Percentiles rank a stretch among this genome's conserved stretches.
These are phyloP conservation scores for Ceratocystis harringtonii DNA, from an alignment of 2,329 filamentous ascomycete species.

Conservation along the genomic window DNA sequence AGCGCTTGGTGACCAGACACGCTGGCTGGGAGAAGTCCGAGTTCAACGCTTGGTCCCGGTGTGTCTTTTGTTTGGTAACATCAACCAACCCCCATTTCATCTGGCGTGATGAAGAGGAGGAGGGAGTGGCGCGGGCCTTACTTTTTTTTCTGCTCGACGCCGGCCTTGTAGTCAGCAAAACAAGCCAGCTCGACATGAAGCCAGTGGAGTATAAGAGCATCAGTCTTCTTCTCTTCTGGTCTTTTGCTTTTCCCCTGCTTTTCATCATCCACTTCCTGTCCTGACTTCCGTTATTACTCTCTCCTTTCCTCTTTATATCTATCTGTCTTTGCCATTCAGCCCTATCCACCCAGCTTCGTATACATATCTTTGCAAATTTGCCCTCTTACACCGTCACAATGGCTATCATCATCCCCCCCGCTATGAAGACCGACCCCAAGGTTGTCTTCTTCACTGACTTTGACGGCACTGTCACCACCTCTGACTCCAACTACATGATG, in stretches of 20 bases:
- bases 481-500: conserved; percentile 53
- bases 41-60: conserved; percentile 1
- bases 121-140: neutral
- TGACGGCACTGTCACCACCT: conserved; percentile 80
- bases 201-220: conserved; percentile 14
- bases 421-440: conserved; percentile 53
- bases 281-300: neutral
- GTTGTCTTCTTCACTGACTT: conserved; percentile 99
- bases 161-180: neutral
- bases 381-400: conserved; percentile 10
- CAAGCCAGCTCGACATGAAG: neutral
- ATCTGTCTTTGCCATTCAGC: neutral
- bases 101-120: neutral
- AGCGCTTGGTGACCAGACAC: neutral
- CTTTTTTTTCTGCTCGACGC: neutral
- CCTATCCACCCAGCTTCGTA: neutral
- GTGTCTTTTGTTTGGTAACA: conserved; percentile 3
- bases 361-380: neutral
- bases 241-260: conserved; percentile 3
- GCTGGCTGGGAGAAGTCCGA: neutral
- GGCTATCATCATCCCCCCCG: conserved; percentile 15
- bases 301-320: neutral
- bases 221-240: conserved; percentile 7
- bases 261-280: conserved; percentile 3
- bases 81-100: neutral